phyloP scores from a whole-genome alignment of 805 yeast species.

The Schwanniomyces sp. region DNA sequence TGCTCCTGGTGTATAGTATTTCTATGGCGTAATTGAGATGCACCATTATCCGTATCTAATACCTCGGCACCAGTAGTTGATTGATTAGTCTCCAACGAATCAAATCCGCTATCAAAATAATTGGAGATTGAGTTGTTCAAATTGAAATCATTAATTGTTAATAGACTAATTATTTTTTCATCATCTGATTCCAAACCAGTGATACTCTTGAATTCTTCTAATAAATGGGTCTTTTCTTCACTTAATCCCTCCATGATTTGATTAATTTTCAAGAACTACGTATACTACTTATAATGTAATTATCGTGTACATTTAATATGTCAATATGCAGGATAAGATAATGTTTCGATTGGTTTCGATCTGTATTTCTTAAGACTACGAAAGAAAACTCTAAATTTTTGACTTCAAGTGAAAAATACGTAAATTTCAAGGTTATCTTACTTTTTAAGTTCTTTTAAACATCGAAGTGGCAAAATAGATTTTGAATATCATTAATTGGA shows the following conservation, averaged over 20 bases:
- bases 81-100: conserved; percentile 12
- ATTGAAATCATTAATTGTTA: conserved; percentile 57
- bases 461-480: too few relatives aligned
- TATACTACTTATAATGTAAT: background rate
- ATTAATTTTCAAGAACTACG: background rate
- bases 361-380: too few relatives aligned
- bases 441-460: too few relatives aligned
- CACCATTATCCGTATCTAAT: conserved; percentile 21
- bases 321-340: background rate
- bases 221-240: conserved; percentile 3
- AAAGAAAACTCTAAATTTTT: too few relatives aligned
- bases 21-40: conserved; percentile 8
- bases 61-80: conserved; percentile 11
- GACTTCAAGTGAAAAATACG: too few relatives aligned
- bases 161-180: conserved; percentile 44
- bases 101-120: conserved; percentile 55
- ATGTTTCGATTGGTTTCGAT: too few relatives aligned
- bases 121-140: conserved; percentile 60
- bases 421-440: too few relatives aligned
- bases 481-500: too few relatives aligned
- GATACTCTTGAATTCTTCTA: conserved; percentile 17
- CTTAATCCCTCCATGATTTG: conserved; percentile 2
- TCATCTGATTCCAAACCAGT: conserved; percentile 27
- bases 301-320: background rate
- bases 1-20: conserved; percentile 3